phyloP scores from a whole-genome alignment of 352 stramenopile species.

The Pythium volutum region DNA sequence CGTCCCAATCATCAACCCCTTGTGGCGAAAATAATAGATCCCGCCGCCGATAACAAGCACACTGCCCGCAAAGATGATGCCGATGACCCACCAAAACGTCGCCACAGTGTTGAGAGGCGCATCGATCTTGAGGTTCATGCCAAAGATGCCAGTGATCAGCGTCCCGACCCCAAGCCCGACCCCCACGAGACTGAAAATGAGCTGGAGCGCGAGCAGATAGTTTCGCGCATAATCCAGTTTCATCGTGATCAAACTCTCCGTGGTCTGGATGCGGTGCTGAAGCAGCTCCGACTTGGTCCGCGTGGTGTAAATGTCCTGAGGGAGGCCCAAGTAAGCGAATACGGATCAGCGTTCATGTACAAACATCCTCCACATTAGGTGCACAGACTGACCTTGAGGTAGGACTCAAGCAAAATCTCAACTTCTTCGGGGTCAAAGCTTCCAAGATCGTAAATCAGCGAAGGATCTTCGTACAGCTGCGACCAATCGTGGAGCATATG shows the following conservation, averaged over 20 bases:
- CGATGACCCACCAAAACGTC: conserved; percentile 36
- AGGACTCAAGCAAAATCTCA: conserved; percentile 35
- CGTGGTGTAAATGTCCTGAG: conserved; percentile 35
- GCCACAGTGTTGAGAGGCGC: conserved; percentile 21
- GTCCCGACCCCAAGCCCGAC: conserved; percentile 36
- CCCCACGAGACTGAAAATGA: conserved; percentile 40
- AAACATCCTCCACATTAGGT: neutral
- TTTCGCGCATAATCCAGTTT: conserved; percentile 52
- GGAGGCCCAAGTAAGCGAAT: neutral
- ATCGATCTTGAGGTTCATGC: conserved; percentile 44
- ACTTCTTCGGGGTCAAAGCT: conserved; percentile 39
- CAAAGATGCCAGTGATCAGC: conserved; percentile 39
- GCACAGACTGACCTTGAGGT: conserved; percentile 26
- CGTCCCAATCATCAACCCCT: conserved; percentile 25
- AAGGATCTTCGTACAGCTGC: conserved; percentile 28
- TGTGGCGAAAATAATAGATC: conserved; percentile 26
- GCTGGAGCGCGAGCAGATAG: conserved; percentile 43
- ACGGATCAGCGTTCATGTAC: neutral
- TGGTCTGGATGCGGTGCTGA: conserved; percentile 32
- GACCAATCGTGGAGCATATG: neutral
- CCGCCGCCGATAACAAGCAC: conserved; percentile 27
- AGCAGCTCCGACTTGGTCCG: conserved; percentile 33
- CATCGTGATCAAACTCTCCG: conserved; percentile 42
- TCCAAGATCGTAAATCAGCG: conserved; percentile 28
- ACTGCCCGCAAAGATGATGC: conserved; percentile 23